These are phyloP conservation scores for Trichosporon sp. DNA, from an alignment of 1,284 basidiomycete genomes.

Conservation along the genomic window DNA sequence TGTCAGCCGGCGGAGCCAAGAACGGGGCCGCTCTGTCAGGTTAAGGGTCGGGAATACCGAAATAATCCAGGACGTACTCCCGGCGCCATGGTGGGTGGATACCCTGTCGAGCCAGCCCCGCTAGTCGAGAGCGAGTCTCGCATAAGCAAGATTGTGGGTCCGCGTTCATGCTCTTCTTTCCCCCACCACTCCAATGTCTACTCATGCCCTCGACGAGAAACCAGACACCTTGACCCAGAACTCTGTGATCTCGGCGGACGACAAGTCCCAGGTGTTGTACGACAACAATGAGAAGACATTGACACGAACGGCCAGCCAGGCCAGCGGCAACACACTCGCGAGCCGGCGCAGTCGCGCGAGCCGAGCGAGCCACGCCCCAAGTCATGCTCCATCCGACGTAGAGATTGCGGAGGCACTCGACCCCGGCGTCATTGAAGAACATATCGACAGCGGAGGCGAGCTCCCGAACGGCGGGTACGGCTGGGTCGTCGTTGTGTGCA, in stretches of 20 bases:
- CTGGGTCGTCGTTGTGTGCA: slow-evolving; percentile 55
- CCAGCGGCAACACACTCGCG: neutral
- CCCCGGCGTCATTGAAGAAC: slow-evolving; percentile 16
- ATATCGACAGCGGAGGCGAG: neutral
- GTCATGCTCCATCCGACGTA: too few species aligned
- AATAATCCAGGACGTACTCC: neutral
- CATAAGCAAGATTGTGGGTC: neutral
- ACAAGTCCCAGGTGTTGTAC: neutral
- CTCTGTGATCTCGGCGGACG: slow-evolving; percentile 4
- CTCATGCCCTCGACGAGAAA: slow-evolving; percentile 10
- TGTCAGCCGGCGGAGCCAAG: neutral
- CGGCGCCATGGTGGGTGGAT: neutral
- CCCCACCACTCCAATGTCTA: neutral
- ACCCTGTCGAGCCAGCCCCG: too few species aligned
- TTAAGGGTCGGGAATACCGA: neutral
- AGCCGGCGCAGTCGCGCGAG: neutral
- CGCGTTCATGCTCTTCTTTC: too few species aligned
- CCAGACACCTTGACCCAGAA: neutral
- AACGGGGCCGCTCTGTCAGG: neutral
- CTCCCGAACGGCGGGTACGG: slow-evolving; percentile 52
- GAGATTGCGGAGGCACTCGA: slow-evolving; percentile 17
- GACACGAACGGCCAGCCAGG: neutral
- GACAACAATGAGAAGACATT: slow-evolving; percentile 2
- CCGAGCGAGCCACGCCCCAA: neutral
- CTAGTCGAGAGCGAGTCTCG: too few species aligned